Conservation (phyloP, 2,329 filamentous ascomycete genomes). For the Venturia asperata region DNA sequence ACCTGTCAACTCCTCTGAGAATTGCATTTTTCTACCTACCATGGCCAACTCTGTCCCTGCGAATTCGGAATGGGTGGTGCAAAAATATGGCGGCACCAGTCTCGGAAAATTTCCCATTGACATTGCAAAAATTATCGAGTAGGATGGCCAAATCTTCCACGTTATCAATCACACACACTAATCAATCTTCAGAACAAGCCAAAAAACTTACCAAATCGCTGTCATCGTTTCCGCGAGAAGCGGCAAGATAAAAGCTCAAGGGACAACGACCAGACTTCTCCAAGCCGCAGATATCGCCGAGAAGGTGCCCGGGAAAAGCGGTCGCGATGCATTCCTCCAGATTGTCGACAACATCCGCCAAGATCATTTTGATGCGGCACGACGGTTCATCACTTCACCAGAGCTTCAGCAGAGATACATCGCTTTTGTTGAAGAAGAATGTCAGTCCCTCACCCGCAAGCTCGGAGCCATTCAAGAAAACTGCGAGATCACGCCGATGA, state of each 20-base stretch:
- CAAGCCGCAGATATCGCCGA: constrained; percentile 39
- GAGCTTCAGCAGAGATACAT: constrained; percentile 25
- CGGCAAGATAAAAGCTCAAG: constrained; percentile 87
- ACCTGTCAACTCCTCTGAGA: not conserved
- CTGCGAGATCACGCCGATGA: constrained; percentile 44
- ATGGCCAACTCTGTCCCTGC: not conserved
- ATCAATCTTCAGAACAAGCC: constrained; percentile 15
- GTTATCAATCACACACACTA: not conserved
- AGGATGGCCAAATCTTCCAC: not conserved
- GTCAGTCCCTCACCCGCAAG: constrained; percentile 70
- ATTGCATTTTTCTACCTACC: not conserved
- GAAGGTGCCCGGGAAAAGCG: constrained; percentile 30
- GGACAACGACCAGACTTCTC: constrained; percentile 59
- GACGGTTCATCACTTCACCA: constrained; percentile 37
- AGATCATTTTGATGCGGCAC: constrained; percentile 74
- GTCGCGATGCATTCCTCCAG: constrained; percentile 51
- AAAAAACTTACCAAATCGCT: constrained; percentile 67
- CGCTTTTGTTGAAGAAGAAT: constrained; percentile 63
- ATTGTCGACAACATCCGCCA: constrained; percentile 74
- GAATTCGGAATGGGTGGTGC: constrained; percentile 62
- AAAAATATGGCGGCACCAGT: constrained; percentile 93
- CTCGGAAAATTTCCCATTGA: constrained; percentile 49
- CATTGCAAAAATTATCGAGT: constrained; percentile 20
- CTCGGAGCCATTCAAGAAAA: constrained; percentile 54
- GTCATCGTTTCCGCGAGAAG: constrained; percentile 94